These are phyloP conservation scores for Fusarium sp. DNA, from an alignment of 2,329 filamentous ascomycete genomes.

Conservation along the genomic window DNA sequence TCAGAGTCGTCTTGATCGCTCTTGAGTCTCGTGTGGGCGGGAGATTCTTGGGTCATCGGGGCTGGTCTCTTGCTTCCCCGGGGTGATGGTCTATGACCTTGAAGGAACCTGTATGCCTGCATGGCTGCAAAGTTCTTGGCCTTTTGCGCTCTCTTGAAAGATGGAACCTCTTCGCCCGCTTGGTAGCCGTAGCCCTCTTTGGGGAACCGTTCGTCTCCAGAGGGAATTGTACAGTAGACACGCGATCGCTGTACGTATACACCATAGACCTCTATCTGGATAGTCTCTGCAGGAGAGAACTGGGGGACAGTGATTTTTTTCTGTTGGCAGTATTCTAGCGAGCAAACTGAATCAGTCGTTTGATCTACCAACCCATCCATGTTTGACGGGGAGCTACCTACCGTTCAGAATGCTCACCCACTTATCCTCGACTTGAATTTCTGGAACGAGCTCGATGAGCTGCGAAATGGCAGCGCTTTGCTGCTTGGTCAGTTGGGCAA, in stretches of 20 bases:
- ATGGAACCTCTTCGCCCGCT: conserved; percentile 42
- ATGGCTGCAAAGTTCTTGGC: conserved; percentile 64
- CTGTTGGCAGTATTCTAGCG: conserved; percentile 28
- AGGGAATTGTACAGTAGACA: conserved; percentile 39
- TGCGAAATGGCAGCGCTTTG: conserved; percentile 54
- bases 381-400: conserved; percentile 12
- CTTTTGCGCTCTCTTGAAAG: conserved; percentile 59
- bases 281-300: conserved; percentile 15
- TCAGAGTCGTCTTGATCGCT: conserved; percentile 24
- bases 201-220: conserved; percentile 39
- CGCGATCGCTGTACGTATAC: conserved; percentile 39
- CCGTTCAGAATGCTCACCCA: conserved; percentile 46
- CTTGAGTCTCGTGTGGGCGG: conserved; percentile 24
- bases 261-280: conserved; percentile 30
- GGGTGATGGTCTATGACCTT: background rate
- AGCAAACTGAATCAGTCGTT: background rate
- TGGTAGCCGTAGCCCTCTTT: conserved; percentile 49
- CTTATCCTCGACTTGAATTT: conserved; percentile 44
- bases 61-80: conserved; percentile 15
- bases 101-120: conserved; percentile 46
- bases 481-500: conserved; percentile 50
- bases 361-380: background rate
- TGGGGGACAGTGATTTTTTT: background rate
- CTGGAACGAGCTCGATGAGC: conserved; percentile 47
- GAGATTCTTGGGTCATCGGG: conserved; percentile 8